These are phyloP conservation scores for Vanrija sp. DNA, from an alignment of 1,284 basidiomycete genomes.

Conservation along the genomic window DNA sequence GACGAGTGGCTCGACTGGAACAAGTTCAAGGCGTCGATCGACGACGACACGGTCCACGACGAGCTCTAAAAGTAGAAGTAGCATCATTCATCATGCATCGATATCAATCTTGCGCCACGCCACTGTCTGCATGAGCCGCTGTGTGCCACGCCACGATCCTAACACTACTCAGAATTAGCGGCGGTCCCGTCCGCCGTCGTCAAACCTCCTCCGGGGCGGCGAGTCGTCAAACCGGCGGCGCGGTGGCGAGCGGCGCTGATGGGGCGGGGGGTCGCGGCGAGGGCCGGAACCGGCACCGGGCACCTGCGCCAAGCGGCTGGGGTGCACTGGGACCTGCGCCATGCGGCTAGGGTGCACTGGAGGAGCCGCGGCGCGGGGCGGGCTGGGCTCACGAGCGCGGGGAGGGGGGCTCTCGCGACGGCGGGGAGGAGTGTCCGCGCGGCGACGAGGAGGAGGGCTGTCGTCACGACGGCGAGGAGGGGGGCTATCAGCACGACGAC, in stretches of 20 bases:
- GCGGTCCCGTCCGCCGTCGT: constrained; percentile 6
- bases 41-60: constrained; percentile 12
- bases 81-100: background rate
- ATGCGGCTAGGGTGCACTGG: background rate
- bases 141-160: background rate
- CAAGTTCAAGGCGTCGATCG: background rate
- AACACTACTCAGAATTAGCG: background rate
- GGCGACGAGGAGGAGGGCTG: constrained; percentile 15
- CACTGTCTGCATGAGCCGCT: background rate
- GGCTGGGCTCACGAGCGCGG: background rate
- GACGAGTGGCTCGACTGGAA: constrained; percentile 30
- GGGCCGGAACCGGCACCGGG: constrained; percentile 6
- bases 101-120: background rate
- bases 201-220: constrained; percentile 1
- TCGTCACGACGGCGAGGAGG: constrained; percentile 18
- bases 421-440: constrained; percentile 1
- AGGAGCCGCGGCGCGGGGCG: constrained; percentile 4
- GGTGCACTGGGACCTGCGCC: too few relatives aligned
- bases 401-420: constrained; percentile 4
- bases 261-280: constrained; percentile 2
- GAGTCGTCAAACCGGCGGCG: constrained; percentile 3
- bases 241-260: constrained; percentile 11
- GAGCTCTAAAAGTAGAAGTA: background rate
- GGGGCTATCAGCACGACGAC: constrained; percentile 7
- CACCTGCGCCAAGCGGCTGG: background rate